Base-by-base conservation (phyloP, 2,329 filamentous ascomycete species). In the Ophiostoma montium region DNA sequence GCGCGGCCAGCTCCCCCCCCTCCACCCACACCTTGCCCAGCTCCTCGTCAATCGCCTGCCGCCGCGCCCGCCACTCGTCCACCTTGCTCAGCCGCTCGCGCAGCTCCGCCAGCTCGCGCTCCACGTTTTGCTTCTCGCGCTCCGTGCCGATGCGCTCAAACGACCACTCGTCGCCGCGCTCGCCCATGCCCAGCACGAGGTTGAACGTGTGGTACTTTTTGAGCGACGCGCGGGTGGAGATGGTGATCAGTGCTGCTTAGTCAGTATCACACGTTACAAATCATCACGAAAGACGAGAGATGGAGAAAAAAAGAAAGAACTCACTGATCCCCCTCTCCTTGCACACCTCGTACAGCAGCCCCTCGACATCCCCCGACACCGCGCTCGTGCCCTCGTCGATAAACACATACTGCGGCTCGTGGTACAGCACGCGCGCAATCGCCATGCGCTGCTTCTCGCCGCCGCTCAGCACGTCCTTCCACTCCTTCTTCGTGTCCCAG, bases 371-470 rank as follows among this genome's bases (percentile, higher is more conserved):
- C 39, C 82, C 88, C 5, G 84, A 92, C 2, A 96, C 92, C 1
- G 92, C 92, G 52, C 85, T 94, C 0, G 92, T 98, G 8, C 88
- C 90, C 65, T 98, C 92, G 54, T 98, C 92, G 50, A 98, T 80
- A 59, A 98, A 87, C 2, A 88, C 92, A 62, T 94, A 98, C 52
- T 84, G 75, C 15, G 92, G 92, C 67, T 96, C 90, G 61, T 98
- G 92, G 61, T 98, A 98, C 36, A 96, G 70, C 46, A 98, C 64
- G 41, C 92, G 73, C 4, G 94, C 90, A 58, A 98, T 87, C 0
- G 80, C 87, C 76, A 98, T 86, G 19, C 92, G 75, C 68, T 98
- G 92, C 69, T 98, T 98, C 72, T 98, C 92, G 12, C 92, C 92
- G 35, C 92, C 92, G 55, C 84, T 90, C n/a, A 98, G 72, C 5